Evolutionary conservation across 768 basidiomycete genomes (phyloP).

Genomic region (Scleroderma bovista): DNA sequence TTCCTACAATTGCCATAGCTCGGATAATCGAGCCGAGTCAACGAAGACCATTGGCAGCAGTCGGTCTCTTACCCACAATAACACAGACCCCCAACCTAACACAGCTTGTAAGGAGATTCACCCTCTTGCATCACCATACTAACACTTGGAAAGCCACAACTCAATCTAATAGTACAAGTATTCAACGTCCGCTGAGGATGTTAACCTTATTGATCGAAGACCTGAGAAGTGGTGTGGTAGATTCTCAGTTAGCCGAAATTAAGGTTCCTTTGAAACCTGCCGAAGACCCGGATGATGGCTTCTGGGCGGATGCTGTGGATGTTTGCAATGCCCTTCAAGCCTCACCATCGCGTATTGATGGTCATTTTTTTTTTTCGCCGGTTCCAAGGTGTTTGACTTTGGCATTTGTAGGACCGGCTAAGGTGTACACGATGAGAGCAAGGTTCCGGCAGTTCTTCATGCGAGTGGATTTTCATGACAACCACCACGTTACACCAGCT

Average conservation of each 20-base stretch:
- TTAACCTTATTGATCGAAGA: conserved; percentile 68
- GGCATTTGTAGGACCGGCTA: conserved; percentile 50
- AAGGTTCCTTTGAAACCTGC: conserved; percentile 48
- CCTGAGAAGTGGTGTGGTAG: conserved; percentile 44
- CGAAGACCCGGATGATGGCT: conserved; percentile 48
- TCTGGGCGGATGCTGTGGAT: conserved; percentile 68
- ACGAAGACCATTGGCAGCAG: conserved; percentile 1
- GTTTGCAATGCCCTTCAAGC: conserved; percentile 53
- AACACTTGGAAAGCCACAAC: conserved; percentile 9
- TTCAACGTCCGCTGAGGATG: conserved; percentile 36
- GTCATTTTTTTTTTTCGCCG: conserved; percentile 27
- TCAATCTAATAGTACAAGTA: conserved; percentile 7
- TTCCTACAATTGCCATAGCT: conserved; percentile 13
- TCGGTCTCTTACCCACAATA: background rate
- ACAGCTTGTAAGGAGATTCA: conserved; percentile 2
- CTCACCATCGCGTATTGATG: conserved; percentile 65
- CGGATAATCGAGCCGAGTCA: conserved; percentile 9
- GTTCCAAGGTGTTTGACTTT: background rate
- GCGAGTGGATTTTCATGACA: conserved; percentile 48
- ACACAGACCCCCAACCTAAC: background rate
- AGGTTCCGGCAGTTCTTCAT: conserved; percentile 67
- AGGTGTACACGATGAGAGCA: conserved; percentile 60
- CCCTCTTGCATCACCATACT: conserved; percentile 1
- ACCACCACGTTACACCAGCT: conserved; percentile 45
- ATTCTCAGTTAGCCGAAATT: conserved; percentile 62